Percentiles rank a stretch among this genome's conserved stretches.
phyloP scores from a whole-genome alignment of 148 eudicot genomes.

The Fagopyrum tataricum region DNA sequence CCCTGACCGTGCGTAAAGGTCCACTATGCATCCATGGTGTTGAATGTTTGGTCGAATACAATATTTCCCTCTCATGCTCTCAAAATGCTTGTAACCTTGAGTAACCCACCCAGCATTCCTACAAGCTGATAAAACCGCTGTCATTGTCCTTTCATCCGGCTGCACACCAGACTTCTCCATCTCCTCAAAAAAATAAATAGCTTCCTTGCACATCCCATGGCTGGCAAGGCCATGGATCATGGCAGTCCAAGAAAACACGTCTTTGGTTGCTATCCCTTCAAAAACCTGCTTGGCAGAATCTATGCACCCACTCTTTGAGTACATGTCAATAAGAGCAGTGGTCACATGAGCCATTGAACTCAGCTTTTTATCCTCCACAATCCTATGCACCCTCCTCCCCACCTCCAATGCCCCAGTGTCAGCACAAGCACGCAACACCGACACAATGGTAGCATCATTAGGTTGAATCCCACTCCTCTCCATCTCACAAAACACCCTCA shows the following conservation, averaged over 20 bases:
- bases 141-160: constrained; percentile 46
- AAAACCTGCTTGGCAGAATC: constrained; percentile 32
- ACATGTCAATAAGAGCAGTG: constrained; percentile 41
- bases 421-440: constrained; percentile 32
- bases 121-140: constrained; percentile 41
- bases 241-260: constrained; percentile 40
- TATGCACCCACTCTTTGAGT: constrained; percentile 43
- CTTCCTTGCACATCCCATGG: constrained; percentile 36
- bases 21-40: constrained; percentile 47
- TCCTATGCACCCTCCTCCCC: constrained; percentile 28
- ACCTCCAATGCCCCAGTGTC: constrained; percentile 29
- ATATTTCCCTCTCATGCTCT: constrained; percentile 23
- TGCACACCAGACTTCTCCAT: constrained; percentile 27
- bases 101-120: constrained; percentile 38
- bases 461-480: constrained; percentile 20
- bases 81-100: constrained; percentile 25
- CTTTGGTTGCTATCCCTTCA: constrained; percentile 21
- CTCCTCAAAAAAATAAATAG: constrained; percentile 24
- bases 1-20: constrained; percentile 41
- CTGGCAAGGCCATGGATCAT: constrained; percentile 47
- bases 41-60: constrained; percentile 36
- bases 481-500: constrained; percentile 31
- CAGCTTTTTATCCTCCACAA: constrained; percentile 16
- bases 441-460: constrained; percentile 34
- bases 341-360: constrained; percentile 19